These are phyloP conservation scores for Beauveria australis DNA, from an alignment of 2,329 filamentous ascomycete species.

Conservation along the genomic window DNA sequence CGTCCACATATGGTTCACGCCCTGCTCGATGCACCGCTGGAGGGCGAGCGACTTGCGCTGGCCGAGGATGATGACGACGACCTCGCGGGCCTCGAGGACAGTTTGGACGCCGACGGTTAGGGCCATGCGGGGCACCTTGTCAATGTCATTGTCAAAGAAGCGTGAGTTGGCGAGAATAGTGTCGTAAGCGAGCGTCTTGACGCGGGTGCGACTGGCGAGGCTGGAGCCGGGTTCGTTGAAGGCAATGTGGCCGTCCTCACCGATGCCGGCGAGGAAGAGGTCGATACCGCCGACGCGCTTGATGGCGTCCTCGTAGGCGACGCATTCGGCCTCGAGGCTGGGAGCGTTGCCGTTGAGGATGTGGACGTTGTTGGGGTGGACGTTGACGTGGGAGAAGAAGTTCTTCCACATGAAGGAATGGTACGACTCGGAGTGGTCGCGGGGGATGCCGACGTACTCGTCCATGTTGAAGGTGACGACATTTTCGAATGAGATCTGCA, in stretches of 20 bases:
- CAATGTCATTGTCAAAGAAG: constrained; percentile 70
- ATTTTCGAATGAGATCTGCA: constrained; percentile 73
- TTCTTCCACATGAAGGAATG: constrained; percentile 92
- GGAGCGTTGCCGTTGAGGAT: constrained; percentile 74
- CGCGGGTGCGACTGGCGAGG: constrained; percentile 66
- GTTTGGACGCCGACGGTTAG: constrained; percentile 80
- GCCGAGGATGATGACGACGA: constrained; percentile 75
- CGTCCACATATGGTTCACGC: constrained; percentile 88
- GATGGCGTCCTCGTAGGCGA: constrained; percentile 73
- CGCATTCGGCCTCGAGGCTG: constrained; percentile 68
- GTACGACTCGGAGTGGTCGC: constrained; percentile 78
- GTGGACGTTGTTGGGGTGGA: constrained; percentile 73
- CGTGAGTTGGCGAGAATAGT: constrained; percentile 79
- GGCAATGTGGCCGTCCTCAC: constrained; percentile 79
- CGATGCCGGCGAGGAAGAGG: constrained; percentile 77
- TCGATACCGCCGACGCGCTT: constrained; percentile 69
- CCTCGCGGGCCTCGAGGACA: constrained; percentile 71
- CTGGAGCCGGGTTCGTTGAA: constrained; percentile 87
- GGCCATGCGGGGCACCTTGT: constrained; percentile 70
- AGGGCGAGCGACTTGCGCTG: constrained; percentile 73
- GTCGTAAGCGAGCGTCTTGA: constrained; percentile 82
- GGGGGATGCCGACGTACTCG: constrained; percentile 77
- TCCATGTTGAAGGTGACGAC: constrained; percentile 94
- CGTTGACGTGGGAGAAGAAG: constrained; percentile 80
- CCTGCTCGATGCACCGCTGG: constrained; percentile 72